phyloP scores from a whole-genome alignment of 352 stramenopile genomes.

The Pythium grandisporangium region DNA sequence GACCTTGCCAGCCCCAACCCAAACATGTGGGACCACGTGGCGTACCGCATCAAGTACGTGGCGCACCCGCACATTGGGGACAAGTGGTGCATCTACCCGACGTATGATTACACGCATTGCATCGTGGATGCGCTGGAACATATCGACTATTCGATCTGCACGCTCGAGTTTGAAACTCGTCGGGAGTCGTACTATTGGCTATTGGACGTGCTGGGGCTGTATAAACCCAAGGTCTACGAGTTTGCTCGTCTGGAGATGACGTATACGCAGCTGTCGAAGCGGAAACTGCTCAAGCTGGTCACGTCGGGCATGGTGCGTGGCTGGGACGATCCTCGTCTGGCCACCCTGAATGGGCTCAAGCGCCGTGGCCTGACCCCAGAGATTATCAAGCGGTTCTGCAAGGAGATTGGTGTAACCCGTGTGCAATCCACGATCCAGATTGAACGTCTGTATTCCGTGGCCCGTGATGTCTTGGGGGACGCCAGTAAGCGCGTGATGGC shows the following conservation, averaged over 20 bases:
- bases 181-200: constrained; percentile 99
- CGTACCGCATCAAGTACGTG: constrained; percentile 98
- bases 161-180: constrained; percentile 98
- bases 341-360: constrained; percentile 93
- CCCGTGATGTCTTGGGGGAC: constrained; percentile 58
- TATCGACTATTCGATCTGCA: constrained; percentile 99
- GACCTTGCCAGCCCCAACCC: constrained; percentile 96
- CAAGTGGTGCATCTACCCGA: constrained; percentile 99
- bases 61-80: constrained; percentile 95
- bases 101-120: constrained; percentile 99
- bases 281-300: constrained; percentile 97
- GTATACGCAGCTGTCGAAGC: constrained; percentile 98
- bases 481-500: constrained; percentile 70
- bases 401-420: constrained; percentile 79
- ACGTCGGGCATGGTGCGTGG: constrained; percentile 88
- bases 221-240: constrained; percentile 96
- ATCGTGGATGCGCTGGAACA: constrained; percentile 97
- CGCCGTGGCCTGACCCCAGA: constrained; percentile 78
- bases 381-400: constrained; percentile 85
- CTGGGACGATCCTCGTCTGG: constrained; percentile 96
- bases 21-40: constrained; percentile 98
- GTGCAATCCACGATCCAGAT: constrained; percentile 86
- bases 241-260: constrained; percentile 96
- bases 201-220: constrained; percentile 94
- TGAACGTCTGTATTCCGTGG: constrained; percentile 65